Evolutionary conservation across 768 basidiomycete genomes (phyloP).

Genomic region (Pleurotus sapidus): DNA sequence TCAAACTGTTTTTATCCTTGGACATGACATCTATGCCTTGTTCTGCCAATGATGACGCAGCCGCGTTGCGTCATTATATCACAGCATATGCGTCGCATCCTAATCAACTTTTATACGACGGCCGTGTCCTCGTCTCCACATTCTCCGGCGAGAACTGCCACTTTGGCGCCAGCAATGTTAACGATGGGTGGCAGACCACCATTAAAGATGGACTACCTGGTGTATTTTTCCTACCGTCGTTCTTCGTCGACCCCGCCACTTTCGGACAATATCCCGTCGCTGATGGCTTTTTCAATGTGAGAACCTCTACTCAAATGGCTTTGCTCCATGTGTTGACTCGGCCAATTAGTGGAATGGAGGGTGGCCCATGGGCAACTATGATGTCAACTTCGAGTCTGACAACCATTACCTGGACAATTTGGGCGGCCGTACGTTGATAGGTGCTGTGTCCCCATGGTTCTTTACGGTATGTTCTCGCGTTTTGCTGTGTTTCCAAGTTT

Average conservation of each 20-base stretch:
- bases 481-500: not conserved
- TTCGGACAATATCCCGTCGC: constrained; percentile 50
- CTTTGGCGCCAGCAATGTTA: constrained; percentile 54
- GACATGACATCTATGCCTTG: constrained; percentile 73
- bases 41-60: constrained; percentile 41
- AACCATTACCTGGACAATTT: not conserved
- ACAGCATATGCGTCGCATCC: constrained; percentile 50
- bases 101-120: constrained; percentile 49
- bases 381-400: constrained; percentile 2
- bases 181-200: constrained; percentile 51
- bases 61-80: constrained; percentile 50
- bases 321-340: not conserved
- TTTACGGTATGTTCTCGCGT: constrained; percentile 39
- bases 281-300: constrained; percentile 60
- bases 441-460: constrained; percentile 71
- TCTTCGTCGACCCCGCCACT: constrained; percentile 56
- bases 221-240: constrained; percentile 65
- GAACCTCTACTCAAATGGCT: constrained; percentile 14
- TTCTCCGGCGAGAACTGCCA: constrained; percentile 69
- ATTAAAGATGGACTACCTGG: constrained; percentile 29
- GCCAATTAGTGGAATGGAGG: constrained; percentile 68
- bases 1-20: constrained; percentile 76
- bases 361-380: constrained; percentile 53
- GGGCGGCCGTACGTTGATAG: constrained; percentile 34
- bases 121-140: constrained; percentile 59